Evolutionary conservation across 1,284 basidiomycete genomes (phyloP), one percentile per base, ranked within the genome.

Genomic region (Pseudozyma flocculosa): DNA sequence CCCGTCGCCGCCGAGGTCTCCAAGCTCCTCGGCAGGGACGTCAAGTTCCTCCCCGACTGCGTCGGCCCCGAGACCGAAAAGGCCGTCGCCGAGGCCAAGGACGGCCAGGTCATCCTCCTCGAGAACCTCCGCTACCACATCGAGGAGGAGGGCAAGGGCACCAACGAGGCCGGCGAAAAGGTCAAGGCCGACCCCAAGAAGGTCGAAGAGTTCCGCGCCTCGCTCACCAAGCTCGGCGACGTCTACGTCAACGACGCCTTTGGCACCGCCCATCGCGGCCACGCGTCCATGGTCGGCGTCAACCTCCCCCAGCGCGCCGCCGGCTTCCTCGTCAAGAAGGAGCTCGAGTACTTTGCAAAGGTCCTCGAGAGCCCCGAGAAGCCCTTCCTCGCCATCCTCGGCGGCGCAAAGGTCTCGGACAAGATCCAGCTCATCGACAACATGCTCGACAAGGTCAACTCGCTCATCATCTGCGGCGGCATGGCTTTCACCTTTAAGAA

Each of bases 401-500:
- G 95, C 75, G 94, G 94, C 79, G 94, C 94, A 54, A 98, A 98
- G 83, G 92, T 98, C 45, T 94, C 92, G 32, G 94, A 98, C 82
- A 98, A 98, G 84, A 96, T 98, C 73, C 90, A 93, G 80, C 84
- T 98, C 57, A 98, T 98, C 78, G 94, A 98, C 78, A 96, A 96
- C 83, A 90, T 98, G 89, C 85, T 98, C 64, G 93, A 97, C 83
- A 95, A 97, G 86, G 92, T 98, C 80, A 84, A 98, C 82, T 90
- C 88, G 48, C 83, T 98, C 68, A 97, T 98, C 81, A 90, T 98
- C 73, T 90, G 91, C 72, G 95, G 95, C 78, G 94, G 94, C 43
- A 98, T 98, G 94, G 90, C 92, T 43, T 98, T 96, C 82, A 98
- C 94, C 60, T 98, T 98, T 85, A 94, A 95, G 82, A 98, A 97